Conservation (phyloP, 257 asterid genomes). For the Anisodus acutangulus region DNA sequence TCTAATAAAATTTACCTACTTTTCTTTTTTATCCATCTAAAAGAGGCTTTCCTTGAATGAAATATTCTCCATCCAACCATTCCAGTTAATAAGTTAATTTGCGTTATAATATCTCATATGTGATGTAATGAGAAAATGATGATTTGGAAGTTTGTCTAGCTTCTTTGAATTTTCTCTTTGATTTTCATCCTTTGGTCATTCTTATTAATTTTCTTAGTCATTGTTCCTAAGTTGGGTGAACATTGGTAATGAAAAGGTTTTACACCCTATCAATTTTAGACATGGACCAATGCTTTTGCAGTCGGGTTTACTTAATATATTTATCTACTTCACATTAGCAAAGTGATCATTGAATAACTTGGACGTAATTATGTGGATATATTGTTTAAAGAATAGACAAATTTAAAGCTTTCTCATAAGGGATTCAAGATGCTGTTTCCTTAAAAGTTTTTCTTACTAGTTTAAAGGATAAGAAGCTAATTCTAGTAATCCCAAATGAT, state of each 20-base stretch:
- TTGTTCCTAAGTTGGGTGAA: neutral
- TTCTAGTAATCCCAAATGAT: neutral
- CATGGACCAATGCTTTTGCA: neutral
- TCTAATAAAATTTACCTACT: neutral
- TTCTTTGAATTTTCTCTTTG: neutral
- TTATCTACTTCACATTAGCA: neutral
- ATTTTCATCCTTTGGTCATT: neutral
- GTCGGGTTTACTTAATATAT: neutral
- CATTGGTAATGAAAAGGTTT: neutral
- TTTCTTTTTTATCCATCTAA: neutral
- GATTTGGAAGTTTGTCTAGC: neutral
- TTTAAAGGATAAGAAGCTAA: neutral
- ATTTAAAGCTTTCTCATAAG: neutral
- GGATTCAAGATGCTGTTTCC: neutral
- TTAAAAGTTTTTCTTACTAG: neutral
- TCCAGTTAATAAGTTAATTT: neutral
- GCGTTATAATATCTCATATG: neutral
- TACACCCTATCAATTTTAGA: neutral
- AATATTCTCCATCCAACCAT: neutral
- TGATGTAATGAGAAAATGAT: neutral
- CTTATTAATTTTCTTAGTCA: neutral
- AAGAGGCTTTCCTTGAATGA: neutral
- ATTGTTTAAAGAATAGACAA: neutral
- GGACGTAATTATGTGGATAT: neutral
- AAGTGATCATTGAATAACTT: neutral